phyloP scores from a whole-genome alignment of 2,329 filamentous ascomycete species.

The Aspergillus caelatus region DNA sequence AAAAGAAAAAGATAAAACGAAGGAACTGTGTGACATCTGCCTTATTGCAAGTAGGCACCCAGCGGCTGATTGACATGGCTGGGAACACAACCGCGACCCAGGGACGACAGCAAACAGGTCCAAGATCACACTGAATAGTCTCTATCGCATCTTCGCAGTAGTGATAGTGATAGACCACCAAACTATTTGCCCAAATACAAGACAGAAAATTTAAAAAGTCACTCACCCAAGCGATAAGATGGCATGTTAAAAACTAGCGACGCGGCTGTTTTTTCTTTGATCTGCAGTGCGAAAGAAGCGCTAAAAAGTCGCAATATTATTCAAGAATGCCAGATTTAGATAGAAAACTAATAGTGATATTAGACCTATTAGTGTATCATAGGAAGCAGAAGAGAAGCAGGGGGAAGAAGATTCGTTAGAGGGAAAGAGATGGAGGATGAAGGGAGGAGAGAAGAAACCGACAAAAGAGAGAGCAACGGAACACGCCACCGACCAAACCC shows the following conservation, averaged over 20 bases:
- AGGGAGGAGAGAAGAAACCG: constrained; percentile 14
- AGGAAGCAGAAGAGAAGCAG: constrained; percentile 4
- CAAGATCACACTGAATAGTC: background rate
- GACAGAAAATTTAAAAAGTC: background rate
- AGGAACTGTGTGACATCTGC: background rate
- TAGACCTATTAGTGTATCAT: background rate
- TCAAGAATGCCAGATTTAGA: background rate
- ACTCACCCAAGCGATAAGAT: constrained; percentile 22
- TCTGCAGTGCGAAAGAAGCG: constrained; percentile 7
- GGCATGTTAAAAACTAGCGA: constrained; percentile 13
- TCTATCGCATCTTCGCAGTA: background rate
- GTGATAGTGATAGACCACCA: background rate
- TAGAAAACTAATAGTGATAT: no score
- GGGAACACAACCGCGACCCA: background rate
- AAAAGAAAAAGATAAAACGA: background rate
- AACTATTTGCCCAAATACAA: background rate
- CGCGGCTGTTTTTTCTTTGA: background rate
- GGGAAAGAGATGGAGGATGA: constrained; percentile 5
- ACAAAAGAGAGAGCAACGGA: constrained; percentile 20
- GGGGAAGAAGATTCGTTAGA: background rate
- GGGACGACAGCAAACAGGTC: background rate
- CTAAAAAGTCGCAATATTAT: background rate
- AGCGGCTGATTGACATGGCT: background rate
- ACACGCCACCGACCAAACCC: constrained; percentile 27
- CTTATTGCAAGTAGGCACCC: background rate